phyloP scores from a whole-genome alignment of 495 filamentous ascomycete genomes.

The Penicillium bovifimosum region DNA sequence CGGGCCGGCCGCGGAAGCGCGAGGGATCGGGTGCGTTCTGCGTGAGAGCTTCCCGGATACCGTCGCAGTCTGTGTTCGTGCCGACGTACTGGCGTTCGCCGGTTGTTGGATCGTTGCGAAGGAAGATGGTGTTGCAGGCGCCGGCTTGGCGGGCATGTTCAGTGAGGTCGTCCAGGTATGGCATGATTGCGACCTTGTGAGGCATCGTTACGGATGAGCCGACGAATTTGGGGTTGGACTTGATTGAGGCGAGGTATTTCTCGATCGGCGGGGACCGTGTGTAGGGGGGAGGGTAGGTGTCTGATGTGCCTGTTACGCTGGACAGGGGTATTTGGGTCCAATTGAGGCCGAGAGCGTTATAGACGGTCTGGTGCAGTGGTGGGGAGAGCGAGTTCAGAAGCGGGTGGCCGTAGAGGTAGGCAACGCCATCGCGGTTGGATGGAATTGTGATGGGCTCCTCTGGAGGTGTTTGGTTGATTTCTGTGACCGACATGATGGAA shows the following conservation, averaged over 20 bases:
- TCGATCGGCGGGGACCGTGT: constrained; percentile 40
- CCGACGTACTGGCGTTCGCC: constrained; percentile 50
- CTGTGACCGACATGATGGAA: constrained; percentile 20
- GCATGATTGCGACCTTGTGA: constrained; percentile 64
- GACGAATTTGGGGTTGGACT: constrained; percentile 47
- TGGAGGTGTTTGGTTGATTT: constrained; percentile 12
- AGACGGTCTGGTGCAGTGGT: constrained; percentile 61
- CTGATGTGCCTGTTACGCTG: constrained; percentile 32
- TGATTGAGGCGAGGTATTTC: constrained; percentile 45
- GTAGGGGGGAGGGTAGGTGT: constrained; percentile 35
- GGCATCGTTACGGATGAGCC: constrained; percentile 73
- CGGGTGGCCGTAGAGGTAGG: constrained; percentile 48
- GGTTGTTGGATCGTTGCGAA: constrained; percentile 37
- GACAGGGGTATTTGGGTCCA: constrained; percentile 55
- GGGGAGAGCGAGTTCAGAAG: constrained; percentile 67
- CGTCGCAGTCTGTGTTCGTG: constrained; percentile 72
- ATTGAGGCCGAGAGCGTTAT: constrained; percentile 50
- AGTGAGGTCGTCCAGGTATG: constrained; percentile 61
- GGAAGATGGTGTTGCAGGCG: constrained; percentile 70
- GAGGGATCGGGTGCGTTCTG: constrained; percentile 45
- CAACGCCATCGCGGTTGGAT: constrained; percentile 33
- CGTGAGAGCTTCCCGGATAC: constrained; percentile 62
- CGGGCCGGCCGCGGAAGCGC: constrained; percentile 50
- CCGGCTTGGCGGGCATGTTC: constrained; percentile 62
- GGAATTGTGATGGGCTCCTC: constrained; percentile 39